A percentile compares a stretch with the other conserved stretches of the same genome.
phyloP scores from a whole-genome alignment of 139 green algal genomes.

The Chlamydomonas applanata region DNA sequence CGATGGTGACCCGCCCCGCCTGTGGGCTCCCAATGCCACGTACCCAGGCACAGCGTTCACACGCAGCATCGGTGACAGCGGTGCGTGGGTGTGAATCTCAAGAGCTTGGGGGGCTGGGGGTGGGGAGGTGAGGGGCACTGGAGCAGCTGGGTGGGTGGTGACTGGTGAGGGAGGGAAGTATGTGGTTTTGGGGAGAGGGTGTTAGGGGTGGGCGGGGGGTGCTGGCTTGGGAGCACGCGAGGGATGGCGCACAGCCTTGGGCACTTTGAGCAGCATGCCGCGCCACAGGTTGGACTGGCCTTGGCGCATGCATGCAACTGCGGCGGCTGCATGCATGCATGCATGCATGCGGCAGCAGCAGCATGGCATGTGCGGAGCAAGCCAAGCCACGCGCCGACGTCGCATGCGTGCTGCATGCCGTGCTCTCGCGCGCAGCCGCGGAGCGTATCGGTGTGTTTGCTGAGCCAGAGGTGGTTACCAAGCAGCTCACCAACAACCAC shows the following conservation, averaged over 20 bases:
- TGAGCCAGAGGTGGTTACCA: slow-evolving; percentile 79
- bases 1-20: slow-evolving; percentile 86
- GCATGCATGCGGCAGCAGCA: no score
- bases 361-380: no score
- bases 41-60: slow-evolving; percentile 97
- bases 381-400: not conserved
- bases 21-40: slow-evolving; percentile 83
- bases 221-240: no score
- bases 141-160: not conserved
- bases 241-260: no score
- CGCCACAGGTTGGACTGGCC: no score
- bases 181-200: no score
- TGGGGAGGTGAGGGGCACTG: not conserved
- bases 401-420: no score
- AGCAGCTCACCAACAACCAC: slow-evolving; percentile 52
- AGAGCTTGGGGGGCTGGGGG: not conserved
- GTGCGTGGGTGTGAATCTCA: no score
- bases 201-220: no score
- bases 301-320: no score
- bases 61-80: slow-evolving; percentile 85
- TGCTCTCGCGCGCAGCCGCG: slow-evolving; percentile 54
- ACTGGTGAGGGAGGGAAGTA: not conserved
- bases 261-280: no score
- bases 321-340: no score
- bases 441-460: slow-evolving; percentile 90